phyloP scores from a whole-genome alignment of 768 basidiomycete genomes.

The Auricularia sp. region DNA sequence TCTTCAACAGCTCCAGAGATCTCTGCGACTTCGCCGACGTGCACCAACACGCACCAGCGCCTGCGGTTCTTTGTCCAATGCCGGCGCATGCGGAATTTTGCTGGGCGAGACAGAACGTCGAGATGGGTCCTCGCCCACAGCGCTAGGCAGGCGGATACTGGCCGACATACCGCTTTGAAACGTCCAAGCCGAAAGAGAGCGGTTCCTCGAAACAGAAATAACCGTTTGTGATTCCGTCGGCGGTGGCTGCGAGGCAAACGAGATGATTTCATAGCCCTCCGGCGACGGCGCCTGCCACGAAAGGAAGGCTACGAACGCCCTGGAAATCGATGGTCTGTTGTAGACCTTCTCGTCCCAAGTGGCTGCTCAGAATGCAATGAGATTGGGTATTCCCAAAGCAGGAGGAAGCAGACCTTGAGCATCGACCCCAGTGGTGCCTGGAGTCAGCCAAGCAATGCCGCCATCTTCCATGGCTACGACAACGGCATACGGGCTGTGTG shows the following conservation, averaged over 20 bases:
- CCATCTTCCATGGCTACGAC: slow-evolving; percentile 13
- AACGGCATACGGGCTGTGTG: slow-evolving; percentile 12
- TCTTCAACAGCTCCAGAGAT: slow-evolving; percentile 36
- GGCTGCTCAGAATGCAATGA: too few species aligned
- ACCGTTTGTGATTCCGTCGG: slow-evolving; percentile 64
- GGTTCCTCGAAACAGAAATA: slow-evolving; percentile 83
- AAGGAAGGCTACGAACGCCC: too few species aligned
- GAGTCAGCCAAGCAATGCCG: slow-evolving; percentile 9
- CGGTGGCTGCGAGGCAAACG: slow-evolving; percentile 62
- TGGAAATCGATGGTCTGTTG: too few species aligned
- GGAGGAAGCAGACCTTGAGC: neutral
- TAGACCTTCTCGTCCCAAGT: too few species aligned
- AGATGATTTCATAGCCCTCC: slow-evolving; percentile 33
- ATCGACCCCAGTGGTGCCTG: neutral
- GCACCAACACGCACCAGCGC: slow-evolving; percentile 57
- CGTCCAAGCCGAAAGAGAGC: slow-evolving; percentile 78
- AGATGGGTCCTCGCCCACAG: slow-evolving; percentile 23
- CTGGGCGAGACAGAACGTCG: slow-evolving; percentile 6
- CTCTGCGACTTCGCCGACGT: slow-evolving; percentile 9
- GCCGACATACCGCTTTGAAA: slow-evolving; percentile 52
- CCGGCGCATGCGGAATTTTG: slow-evolving; percentile 20
- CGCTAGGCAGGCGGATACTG: slow-evolving; percentile 35
- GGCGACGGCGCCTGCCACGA: slow-evolving; percentile 29
- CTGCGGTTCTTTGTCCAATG: slow-evolving; percentile 52
- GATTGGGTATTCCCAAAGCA: too few species aligned